phyloP scores from a whole-genome alignment of 176 grass and related monocot genomes.

The Phyllostachys edulis region DNA sequence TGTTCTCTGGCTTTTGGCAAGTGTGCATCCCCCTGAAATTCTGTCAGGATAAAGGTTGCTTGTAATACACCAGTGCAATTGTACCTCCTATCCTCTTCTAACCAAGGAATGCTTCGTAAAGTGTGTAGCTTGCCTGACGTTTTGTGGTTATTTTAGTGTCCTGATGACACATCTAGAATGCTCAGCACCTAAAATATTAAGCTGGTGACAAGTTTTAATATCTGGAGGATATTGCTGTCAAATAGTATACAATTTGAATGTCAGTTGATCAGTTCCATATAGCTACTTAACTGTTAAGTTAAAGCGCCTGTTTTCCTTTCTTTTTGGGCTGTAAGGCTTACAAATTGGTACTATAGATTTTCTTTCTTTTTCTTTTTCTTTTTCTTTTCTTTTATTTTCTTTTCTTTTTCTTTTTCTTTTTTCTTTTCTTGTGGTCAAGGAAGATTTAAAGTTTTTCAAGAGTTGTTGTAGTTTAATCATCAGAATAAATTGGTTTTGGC shows the following conservation, averaged over 20 bases:
- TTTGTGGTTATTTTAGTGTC: constrained; percentile 14
- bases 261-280: background rate
- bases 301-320: background rate
- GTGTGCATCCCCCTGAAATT: constrained; percentile 6
- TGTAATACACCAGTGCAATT: background rate
- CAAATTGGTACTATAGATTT: background rate
- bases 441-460: constrained; percentile 28
- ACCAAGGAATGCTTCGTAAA: background rate
- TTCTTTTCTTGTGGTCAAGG: background rate
- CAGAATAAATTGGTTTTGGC: background rate
- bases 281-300: too few relatives aligned
- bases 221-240: constrained; percentile 9
- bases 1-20: background rate
- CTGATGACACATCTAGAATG: background rate
- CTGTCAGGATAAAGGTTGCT: background rate
- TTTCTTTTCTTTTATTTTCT: background rate
- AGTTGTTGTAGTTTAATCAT: background rate
- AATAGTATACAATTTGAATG: background rate
- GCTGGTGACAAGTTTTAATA: background rate
- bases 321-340: background rate
- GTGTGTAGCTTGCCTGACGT: background rate
- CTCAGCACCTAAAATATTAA: background rate
- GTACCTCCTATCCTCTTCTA: background rate
- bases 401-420: too few relatives aligned
- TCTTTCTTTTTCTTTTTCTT: background rate